These are phyloP conservation scores for Agaricales sp. DNA, from an alignment of 1,284 basidiomycete species.

Conservation along the genomic window DNA sequence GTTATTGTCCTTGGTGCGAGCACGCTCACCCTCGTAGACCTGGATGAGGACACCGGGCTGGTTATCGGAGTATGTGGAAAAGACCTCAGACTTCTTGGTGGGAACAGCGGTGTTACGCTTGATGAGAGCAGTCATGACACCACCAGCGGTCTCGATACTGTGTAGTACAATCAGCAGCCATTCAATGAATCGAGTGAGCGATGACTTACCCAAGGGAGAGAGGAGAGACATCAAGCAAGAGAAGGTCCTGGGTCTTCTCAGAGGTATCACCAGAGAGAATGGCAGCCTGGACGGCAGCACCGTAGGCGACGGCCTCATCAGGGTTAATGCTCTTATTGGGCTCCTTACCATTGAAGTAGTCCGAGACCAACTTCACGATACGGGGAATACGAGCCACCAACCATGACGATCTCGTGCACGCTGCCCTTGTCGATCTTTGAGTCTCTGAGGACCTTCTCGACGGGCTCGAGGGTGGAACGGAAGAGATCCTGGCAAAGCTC, in stretches of 20 bases:
- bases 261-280: slow-evolving; percentile 97
- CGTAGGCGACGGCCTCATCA: slow-evolving; percentile 98
- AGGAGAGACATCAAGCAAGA: slow-evolving; percentile 95
- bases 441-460: slow-evolving; percentile 97
- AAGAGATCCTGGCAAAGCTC: slow-evolving; percentile 97
- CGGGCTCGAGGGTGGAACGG: slow-evolving; percentile 94
- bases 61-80: slow-evolving; percentile 99
- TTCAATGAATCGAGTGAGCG: not conserved
- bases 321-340: slow-evolving; percentile 98
- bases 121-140: slow-evolving; percentile 97
- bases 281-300: slow-evolving; percentile 98
- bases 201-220: slow-evolving; percentile 64
- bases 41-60: slow-evolving; percentile 98
- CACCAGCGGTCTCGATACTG: slow-evolving; percentile 96
- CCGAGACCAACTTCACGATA: slow-evolving; percentile 95
- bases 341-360: slow-evolving; percentile 98
- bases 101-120: slow-evolving; percentile 98
- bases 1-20: slow-evolving; percentile 99
- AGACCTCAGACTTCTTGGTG: slow-evolving; percentile 98
- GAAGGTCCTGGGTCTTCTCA: slow-evolving; percentile 95
- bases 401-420: slow-evolving; percentile 96
- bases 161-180: not conserved
- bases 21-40: slow-evolving; percentile 99
- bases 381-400: slow-evolving; percentile 99
- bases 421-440: slow-evolving; percentile 95